Percentiles rank a stretch among this genome's conserved stretches.
Conservation (phyloP, 176 grass and related monocot genomes). For the Oryza meridionalis region DNA sequence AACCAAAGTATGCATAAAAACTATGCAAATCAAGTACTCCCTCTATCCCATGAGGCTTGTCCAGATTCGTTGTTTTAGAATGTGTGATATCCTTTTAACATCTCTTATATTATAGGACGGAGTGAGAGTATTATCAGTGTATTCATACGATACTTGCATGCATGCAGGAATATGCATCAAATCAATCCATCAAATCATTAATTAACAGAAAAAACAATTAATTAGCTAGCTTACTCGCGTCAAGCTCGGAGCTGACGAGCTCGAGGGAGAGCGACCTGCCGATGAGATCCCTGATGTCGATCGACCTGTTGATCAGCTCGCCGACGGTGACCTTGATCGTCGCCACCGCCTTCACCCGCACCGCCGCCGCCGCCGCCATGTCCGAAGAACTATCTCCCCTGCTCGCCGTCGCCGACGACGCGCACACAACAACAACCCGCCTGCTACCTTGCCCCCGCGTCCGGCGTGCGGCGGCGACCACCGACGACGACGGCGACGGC, state of each 20-base stretch:
- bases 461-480: background rate
- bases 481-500: background rate
- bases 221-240: slow-evolving; percentile 47
- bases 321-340: slow-evolving; percentile 50
- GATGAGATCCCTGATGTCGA: slow-evolving; percentile 44
- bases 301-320: slow-evolving; percentile 47
- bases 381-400: background rate
- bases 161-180: background rate
- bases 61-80: no score
- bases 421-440: background rate
- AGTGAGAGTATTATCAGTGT: background rate
- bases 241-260: slow-evolving; percentile 69
- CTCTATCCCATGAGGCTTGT: no score
- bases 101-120: no score
- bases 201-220: background rate
- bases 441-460: background rate
- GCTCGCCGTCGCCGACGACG: background rate
- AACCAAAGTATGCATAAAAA: no score
- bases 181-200: no score
- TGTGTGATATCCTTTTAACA: no score
- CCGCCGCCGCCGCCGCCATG: slow-evolving; percentile 14
- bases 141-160: background rate
- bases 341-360: slow-evolving; percentile 49
- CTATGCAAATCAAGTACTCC: background rate
- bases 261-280: slow-evolving; percentile 64